phyloP scores from a whole-genome alignment of 768 basidiomycete genomes.

The Mycena alexandri region DNA sequence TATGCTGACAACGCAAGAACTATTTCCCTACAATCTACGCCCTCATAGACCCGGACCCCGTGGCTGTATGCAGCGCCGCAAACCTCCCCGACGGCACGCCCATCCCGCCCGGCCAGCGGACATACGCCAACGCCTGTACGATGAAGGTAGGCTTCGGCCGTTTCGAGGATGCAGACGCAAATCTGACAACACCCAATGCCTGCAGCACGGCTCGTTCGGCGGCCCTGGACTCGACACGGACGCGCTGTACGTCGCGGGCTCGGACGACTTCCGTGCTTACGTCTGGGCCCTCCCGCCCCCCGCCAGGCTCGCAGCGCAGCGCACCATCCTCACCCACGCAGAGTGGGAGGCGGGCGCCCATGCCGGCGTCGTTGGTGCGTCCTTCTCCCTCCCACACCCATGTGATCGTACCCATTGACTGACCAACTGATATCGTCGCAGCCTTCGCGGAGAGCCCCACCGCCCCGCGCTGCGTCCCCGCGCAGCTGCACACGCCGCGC shows the following conservation, averaged over 20 bases:
- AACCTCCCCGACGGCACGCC: constrained; percentile 69
- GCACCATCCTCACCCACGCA: constrained; percentile 58
- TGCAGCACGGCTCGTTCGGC: constrained; percentile 85
- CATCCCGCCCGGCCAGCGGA: constrained; percentile 58
- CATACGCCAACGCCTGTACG: constrained; percentile 80
- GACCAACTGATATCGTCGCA: constrained; percentile 35
- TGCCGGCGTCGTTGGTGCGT: constrained; percentile 55
- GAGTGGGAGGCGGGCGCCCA: constrained; percentile 59
- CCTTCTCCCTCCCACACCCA: constrained; percentile 20
- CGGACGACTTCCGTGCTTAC: constrained; percentile 86
- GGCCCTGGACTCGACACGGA: constrained; percentile 66
- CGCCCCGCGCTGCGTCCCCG: constrained; percentile 66
- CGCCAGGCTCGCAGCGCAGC: constrained; percentile 55
- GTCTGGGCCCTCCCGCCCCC: constrained; percentile 80
- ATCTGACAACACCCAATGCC: not conserved
- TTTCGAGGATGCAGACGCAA: not conserved
- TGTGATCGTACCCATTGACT: not conserved
- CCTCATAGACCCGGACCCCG: constrained; percentile 73
- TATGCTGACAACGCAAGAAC: constrained; percentile 55
- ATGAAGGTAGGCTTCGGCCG: constrained; percentile 70
- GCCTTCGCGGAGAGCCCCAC: constrained; percentile 60
- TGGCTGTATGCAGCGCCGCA: constrained; percentile 75
- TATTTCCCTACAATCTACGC: constrained; percentile 79
- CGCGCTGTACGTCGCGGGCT: constrained; percentile 78
- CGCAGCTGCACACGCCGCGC: constrained; percentile 72